Percentiles rank a stretch among this genome's conserved stretches.
phyloP scores from a whole-genome alignment of 805 yeast species.

The Dipodascopsis uninucleata region DNA sequence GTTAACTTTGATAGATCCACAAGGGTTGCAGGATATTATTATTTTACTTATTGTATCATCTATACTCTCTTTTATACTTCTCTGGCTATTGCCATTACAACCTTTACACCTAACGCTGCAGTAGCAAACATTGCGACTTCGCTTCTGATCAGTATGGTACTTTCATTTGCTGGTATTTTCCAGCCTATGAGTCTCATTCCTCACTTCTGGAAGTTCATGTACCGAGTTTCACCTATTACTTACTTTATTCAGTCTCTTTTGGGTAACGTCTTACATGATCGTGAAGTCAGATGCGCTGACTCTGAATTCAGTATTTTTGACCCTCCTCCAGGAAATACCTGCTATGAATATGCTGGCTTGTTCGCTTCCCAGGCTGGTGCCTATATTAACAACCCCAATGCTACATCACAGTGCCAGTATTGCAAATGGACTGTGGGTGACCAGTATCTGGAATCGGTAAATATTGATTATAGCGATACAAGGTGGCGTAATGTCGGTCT shows the following conservation, averaged over 20 bases:
- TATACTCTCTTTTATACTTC: slow-evolving; percentile 52
- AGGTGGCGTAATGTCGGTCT: slow-evolving; percentile 69
- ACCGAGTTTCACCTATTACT: slow-evolving; percentile 64
- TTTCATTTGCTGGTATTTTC: slow-evolving; percentile 67
- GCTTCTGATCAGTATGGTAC: slow-evolving; percentile 53
- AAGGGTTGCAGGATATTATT: slow-evolving; percentile 39
- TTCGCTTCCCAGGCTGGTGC: slow-evolving; percentile 44
- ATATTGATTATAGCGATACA: slow-evolving; percentile 42
- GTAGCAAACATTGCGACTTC: slow-evolving; percentile 61
- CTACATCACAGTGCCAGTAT: slow-evolving; percentile 10
- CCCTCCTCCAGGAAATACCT: slow-evolving; percentile 62
- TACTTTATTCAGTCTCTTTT: slow-evolving; percentile 62
- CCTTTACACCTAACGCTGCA: slow-evolving; percentile 61
- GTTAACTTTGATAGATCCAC: slow-evolving; percentile 48
- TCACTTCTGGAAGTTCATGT: slow-evolving; percentile 82
- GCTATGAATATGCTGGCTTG: slow-evolving; percentile 50
- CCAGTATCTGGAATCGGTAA: slow-evolving; percentile 43
- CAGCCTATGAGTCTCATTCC: slow-evolving; percentile 60
- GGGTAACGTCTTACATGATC: slow-evolving; percentile 47
- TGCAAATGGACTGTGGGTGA: slow-evolving; percentile 12
- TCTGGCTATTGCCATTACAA: slow-evolving; percentile 53
- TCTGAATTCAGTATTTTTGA: slow-evolving; percentile 49
- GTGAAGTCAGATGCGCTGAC: slow-evolving; percentile 48
- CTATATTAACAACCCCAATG: no score
- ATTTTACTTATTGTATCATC: slow-evolving; percentile 47